phyloP scores from a whole-genome alignment of 129 eudicot species.

The Rutidosis leptorrhynchoides region DNA sequence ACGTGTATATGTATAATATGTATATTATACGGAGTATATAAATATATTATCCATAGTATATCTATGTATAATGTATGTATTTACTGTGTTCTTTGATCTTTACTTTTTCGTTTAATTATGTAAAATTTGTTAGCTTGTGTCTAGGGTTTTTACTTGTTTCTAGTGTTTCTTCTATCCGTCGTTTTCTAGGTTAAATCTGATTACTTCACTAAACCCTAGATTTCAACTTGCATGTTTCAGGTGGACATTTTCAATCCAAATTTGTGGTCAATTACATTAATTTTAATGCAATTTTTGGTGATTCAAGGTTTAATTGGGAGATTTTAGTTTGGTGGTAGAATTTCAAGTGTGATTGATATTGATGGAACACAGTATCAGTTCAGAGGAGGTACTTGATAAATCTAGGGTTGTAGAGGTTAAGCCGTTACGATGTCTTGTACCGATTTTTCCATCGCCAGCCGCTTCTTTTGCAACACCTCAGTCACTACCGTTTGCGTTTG shows the following conservation, averaged over 20 bases:
- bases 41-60: too few species aligned
- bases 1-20: too few species aligned
- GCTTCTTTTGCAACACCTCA: conserved; percentile 33
- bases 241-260: conserved; percentile 11
- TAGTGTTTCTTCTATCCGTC: conserved; percentile 1
- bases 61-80: conserved; percentile 10
- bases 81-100: conserved; percentile 11
- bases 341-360: conserved; percentile 27
- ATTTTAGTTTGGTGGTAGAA: conserved; percentile 1
- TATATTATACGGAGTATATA: too few species aligned
- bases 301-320: conserved; percentile 8
- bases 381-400: conserved; percentile 41
- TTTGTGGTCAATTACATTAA: conserved; percentile 7
- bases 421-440: conserved; percentile 50
- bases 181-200: not conserved
- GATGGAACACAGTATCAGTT: conserved; percentile 34
- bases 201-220: conserved; percentile 7
- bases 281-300: not conserved
- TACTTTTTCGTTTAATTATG: conserved; percentile 8
- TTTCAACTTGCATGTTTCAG: conserved; percentile 36
- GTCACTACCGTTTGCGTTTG: conserved; percentile 44
- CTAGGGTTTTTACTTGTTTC: conserved; percentile 9
- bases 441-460: conserved; percentile 40
- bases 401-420: conserved; percentile 48
- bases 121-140: not conserved